Evolutionary conservation across 2,329 filamentous ascomycete species (phyloP).

Genomic region (Rhinocladiella similis): DNA sequence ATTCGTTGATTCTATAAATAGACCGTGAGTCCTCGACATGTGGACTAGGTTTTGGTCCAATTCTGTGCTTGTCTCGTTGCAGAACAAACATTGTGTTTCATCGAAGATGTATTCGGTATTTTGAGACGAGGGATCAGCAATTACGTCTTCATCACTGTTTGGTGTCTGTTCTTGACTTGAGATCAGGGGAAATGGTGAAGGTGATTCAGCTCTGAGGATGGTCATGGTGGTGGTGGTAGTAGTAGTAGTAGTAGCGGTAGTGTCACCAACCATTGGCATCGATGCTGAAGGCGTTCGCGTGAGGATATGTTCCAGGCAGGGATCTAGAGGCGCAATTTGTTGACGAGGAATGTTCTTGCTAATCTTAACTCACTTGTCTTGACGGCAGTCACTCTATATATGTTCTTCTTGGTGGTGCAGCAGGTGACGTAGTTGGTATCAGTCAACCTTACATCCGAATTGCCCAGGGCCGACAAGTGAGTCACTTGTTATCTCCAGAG

Average conservation of each 20-base stretch:
- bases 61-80: constrained; percentile 32
- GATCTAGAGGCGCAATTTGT: too few species aligned
- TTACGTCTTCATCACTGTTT: constrained; percentile 8
- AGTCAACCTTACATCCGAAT: too few species aligned
- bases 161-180: constrained; percentile 2
- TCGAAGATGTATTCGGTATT: constrained; percentile 13
- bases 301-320: too few species aligned
- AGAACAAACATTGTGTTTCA: constrained; percentile 46
- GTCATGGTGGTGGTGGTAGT: constrained; percentile 2
- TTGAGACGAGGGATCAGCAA: constrained; percentile 5
- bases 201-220: constrained; percentile 2
- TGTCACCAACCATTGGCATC: constrained; percentile 11
- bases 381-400: too few species aligned
- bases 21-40: constrained; percentile 52
- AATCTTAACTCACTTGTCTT: too few species aligned
- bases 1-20: constrained; percentile 42
- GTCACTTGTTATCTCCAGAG: too few species aligned
- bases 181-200: neutral
- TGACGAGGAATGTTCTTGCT: too few species aligned
- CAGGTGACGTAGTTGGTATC: too few species aligned
- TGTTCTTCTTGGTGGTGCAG: too few species aligned
- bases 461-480: too few species aligned
- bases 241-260: constrained; percentile 6
- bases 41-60: constrained; percentile 46
- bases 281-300: neutral